Percentiles rank a stretch among this genome's conserved stretches.
Evolutionary conservation across 1,139 yeast species (phyloP).

Genomic region (Magnusiomyces paraingens): DNA sequence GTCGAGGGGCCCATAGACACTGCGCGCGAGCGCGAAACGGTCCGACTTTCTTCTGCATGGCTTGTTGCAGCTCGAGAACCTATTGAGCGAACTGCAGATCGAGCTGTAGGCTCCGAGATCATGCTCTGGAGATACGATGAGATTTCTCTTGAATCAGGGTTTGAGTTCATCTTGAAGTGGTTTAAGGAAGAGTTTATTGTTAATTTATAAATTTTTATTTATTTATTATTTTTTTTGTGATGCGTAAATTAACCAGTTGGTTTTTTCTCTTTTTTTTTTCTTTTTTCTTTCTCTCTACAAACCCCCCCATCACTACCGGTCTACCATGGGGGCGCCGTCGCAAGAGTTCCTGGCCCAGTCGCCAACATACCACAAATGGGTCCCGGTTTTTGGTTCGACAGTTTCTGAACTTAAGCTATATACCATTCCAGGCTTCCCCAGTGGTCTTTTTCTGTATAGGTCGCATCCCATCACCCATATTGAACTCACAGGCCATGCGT

Average conservation of each 20-base stretch:
- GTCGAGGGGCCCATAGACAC: conserved; percentile 9
- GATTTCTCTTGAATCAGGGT: conserved; percentile 5
- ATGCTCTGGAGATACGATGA: conserved; percentile 10
- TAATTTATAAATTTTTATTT: background rate
- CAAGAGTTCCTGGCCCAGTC: conserved; percentile 16
- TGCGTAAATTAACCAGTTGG: background rate
- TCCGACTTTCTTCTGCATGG: conserved; percentile 3
- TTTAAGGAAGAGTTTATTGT: background rate
- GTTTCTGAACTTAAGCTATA: conserved; percentile 14
- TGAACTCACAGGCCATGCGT: background rate
- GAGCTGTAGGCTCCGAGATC: background rate
- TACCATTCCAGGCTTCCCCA: background rate
- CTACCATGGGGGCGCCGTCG: conserved; percentile 11
- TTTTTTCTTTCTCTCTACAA: background rate
- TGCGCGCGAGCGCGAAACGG: conserved; percentile 11
- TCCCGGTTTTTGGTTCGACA: conserved; percentile 21
- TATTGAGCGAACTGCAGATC: background rate
- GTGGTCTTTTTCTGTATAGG: background rate
- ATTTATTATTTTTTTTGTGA: background rate
- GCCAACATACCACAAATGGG: conserved; percentile 22
- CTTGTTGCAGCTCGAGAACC: background rate
- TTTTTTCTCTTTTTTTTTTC: background rate
- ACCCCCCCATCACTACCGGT: background rate
- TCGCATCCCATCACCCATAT: background rate
- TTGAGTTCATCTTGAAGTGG: background rate